Percentiles rank a stretch among this genome's conserved stretches.
These are phyloP conservation scores for Phycomyces nitens DNA, from an alignment of 192 early-diverging fungal genomes.

Conservation along the genomic window DNA sequence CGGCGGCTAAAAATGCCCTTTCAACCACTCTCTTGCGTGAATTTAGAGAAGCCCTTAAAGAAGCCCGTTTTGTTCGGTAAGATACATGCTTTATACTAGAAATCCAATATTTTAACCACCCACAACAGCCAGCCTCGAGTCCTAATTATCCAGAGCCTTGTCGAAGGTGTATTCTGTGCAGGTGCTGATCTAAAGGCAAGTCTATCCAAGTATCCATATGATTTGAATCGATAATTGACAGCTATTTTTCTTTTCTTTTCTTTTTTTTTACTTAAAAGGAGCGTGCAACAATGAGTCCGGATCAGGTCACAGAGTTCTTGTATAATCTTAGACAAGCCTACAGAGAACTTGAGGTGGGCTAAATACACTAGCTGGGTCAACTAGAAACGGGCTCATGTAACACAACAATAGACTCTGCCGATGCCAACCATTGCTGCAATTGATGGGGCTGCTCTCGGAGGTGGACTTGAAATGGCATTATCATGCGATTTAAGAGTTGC, in stretches of 20 bases:
- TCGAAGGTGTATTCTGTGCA: constrained; percentile 86
- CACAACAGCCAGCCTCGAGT: constrained; percentile 60
- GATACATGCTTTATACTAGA: constrained; percentile 11
- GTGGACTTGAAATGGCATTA: constrained; percentile 88
- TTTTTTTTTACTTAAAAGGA: constrained; percentile 49
- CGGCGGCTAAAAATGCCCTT: constrained; percentile 86
- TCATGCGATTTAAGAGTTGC: constrained; percentile 87
- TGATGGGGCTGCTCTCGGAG: constrained; percentile 91
- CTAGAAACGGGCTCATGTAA: neutral
- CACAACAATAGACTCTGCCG: constrained; percentile 59
- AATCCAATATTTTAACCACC: too few relatives aligned
- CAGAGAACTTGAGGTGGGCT: constrained; percentile 67
- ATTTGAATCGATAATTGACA: too few relatives aligned
- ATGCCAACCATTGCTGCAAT: constrained; percentile 92
- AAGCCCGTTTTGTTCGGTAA: constrained; percentile 62
- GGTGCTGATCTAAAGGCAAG: constrained; percentile 91
- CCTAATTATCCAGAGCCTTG: constrained; percentile 74
- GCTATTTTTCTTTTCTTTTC: neutral
- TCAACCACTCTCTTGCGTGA: constrained; percentile 71
- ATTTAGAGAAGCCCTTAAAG: constrained; percentile 62
- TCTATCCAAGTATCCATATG: too few relatives aligned
- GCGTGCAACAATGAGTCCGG: constrained; percentile 69
- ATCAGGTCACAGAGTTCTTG: constrained; percentile 82
- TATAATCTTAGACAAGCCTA: constrained; percentile 72
- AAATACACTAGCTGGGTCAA: neutral